Evolutionary conservation across 2,329 filamentous ascomycete genomes (phyloP), one percentile per base, ranked within the genome.

Genomic region (Colletotrichum agaves): DNA sequence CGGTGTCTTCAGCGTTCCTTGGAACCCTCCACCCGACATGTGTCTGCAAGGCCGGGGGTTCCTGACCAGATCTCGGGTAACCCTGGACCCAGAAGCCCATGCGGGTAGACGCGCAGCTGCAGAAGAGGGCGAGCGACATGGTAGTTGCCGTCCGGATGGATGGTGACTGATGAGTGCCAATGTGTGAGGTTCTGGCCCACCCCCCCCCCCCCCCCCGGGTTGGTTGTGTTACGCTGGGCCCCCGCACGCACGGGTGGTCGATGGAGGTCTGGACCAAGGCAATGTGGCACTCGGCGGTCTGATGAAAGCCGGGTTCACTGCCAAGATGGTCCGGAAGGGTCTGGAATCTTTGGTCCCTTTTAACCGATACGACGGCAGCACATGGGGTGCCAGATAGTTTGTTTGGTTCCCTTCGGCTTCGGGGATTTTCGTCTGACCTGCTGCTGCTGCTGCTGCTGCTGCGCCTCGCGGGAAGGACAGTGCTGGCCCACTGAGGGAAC

Each of bases 261-360:
- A 67, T 67, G 49, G 61, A n/a, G 61, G 64, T 67, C 64, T 59
- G 46, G 64, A 59, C 61, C 64, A 62, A 61, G 23, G 39, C 64
- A 53, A n/a, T 27, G 44, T 67, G 61, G 64, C 33, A 39, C 47
- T 41, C 31, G 19, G 47, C 64, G 61, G 61, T 59, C 53, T 67
- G 64, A 64, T 55, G 47, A 39, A 37, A 11, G 41, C 64, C 39
- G 64, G 64, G 64, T 52, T 55, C 61, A 53, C 53, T 67, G 64
- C 53, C 53, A 59, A 64, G 60, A 31, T 23, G 33, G 61, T 52
- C 64, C 64, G 52, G 59, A 64, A 47, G 35, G 64, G 61, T 53
- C 64, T 64, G 55, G 64, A 67, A 59, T 61, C 4, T 53, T 46
- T 50, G 27, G 21, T 13, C 41, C 31, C 31, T 10, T 12, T 23